Conservation (phyloP, 163 green algal species). For the Volvox carteri region DNA sequence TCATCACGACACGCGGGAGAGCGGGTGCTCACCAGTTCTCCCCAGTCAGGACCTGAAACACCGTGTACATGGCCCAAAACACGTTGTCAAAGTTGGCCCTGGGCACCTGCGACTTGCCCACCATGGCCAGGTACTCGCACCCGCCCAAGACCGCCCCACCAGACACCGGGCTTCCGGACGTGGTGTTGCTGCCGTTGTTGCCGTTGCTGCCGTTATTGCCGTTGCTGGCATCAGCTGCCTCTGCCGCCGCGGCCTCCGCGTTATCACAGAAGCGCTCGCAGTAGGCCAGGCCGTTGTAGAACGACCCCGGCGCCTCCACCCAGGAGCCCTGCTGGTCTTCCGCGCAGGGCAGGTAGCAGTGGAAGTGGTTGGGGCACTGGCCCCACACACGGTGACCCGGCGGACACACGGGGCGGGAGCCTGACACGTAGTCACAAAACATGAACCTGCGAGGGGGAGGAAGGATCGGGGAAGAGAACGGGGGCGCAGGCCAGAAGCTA, state of each 20-base stretch:
- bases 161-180: no score
- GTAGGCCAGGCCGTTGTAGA: conserved; percentile 65
- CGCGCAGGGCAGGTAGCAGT: conserved; percentile 50
- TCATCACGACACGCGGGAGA: no score
- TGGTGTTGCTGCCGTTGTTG: background rate
- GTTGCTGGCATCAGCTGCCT: background rate
- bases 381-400: conserved; percentile 38
- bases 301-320: conserved; percentile 49
- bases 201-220: background rate
- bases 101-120: conserved; percentile 60
- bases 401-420: conserved; percentile 14
- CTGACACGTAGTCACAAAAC: conserved; percentile 54
- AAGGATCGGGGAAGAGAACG: background rate
- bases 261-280: conserved; percentile 66
- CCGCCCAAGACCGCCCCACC: no score
- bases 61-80: conserved; percentile 67
- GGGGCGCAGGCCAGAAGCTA: background rate
- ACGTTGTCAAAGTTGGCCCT: conserved; percentile 76
- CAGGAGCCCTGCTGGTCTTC: background rate
- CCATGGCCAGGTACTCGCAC: conserved; percentile 58
- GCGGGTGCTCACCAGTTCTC: conserved; percentile 74
- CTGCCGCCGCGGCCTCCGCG: background rate
- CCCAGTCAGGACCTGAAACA: conserved; percentile 77
- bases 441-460: conserved; percentile 39
- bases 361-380: conserved; percentile 46